Base-by-base conservation (phyloP, 169 alveolate genomes). In the Condylostoma magnum region DNA sequence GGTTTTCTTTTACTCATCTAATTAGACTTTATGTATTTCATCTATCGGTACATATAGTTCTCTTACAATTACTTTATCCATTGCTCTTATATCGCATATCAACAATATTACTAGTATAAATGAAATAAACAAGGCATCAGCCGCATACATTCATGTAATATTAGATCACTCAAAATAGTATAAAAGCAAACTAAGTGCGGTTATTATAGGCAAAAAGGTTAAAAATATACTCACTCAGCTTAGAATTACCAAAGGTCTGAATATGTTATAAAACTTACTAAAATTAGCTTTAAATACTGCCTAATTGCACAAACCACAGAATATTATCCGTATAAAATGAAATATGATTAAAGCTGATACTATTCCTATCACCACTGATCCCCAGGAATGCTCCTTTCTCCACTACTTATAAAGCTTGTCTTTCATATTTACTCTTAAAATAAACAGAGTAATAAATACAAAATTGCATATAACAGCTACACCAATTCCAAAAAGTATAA, bases 241-340 rank as follows among this genome's bases (percentile, higher is more conserved):
- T 18, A 20, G 46, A 10, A 43, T 63, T 15, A 63, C 46, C 56
- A 63, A 22, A 0, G 73, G 73, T 57, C 46, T 63, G 31, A 43
- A 63, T 0, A 63, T 44, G 20, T 22, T 63, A 15, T 28, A 25
- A 28, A 18, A 12, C n/a, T 63, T 44, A 25, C 46, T 57, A 44
- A 25, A 63, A 20, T 18, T 63, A 10, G 57, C 73, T 34, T 63
- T 63, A 22, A 63, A 63, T 8, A 37, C 22, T 4, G 12, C 25
- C 15, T 33, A 20, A 57, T 63, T 63, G 73, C 73, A 63, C 30
- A 63, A n/a, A 41, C 57, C 57, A 4, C 73, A 38, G 60, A 38
- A 63, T 12, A 63, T 36, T 3, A 63, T 5, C 20, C 73, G 38
- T 12, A 63, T 43, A 27, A 27, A 63, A 44, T 63, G 54, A 22